These are phyloP conservation scores for Fennellomyces sp. DNA, from an alignment of 371 early-diverging fungal genomes.

Conservation along the genomic window DNA sequence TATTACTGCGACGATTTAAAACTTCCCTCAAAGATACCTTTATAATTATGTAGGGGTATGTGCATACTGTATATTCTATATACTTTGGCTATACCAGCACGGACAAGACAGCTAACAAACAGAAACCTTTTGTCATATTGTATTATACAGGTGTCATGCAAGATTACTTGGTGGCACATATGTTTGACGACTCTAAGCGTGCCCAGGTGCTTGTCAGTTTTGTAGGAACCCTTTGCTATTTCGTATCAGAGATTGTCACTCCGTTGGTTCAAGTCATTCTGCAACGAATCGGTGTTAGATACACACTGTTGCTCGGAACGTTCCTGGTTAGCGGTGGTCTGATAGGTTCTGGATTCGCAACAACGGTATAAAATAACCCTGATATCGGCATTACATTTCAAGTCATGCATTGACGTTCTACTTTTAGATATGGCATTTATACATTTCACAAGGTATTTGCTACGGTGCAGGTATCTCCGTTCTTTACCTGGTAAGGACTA, in stretches of 20 bases:
- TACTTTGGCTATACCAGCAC: background rate
- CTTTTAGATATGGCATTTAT: slow-evolving; percentile 54
- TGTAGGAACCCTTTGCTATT: slow-evolving; percentile 27
- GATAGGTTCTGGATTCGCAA: slow-evolving; percentile 31
- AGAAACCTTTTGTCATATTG: background rate
- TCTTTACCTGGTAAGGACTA: background rate
- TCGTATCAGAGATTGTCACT: slow-evolving; percentile 30
- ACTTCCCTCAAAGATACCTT: background rate
- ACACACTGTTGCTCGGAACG: slow-evolving; percentile 22
- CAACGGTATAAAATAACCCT: background rate
- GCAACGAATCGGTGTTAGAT: slow-evolving; percentile 13
- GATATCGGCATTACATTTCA: background rate
- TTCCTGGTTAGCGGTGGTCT: slow-evolving; percentile 22
- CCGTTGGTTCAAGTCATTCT: slow-evolving; percentile 27
- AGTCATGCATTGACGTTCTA: background rate
- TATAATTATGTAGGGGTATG: background rate
- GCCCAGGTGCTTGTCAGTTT: slow-evolving; percentile 12
- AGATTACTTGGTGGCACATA: background rate
- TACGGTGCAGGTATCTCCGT: slow-evolving; percentile 4
- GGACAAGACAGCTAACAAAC: background rate
- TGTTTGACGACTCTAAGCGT: background rate
- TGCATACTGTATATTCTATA: no score
- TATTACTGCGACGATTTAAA: background rate
- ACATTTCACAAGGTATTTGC: slow-evolving; percentile 58
- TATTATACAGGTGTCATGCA: background rate